These are phyloP conservation scores for Tarenaya hassleriana DNA, from an alignment of 345 rosid species.

Conservation along the genomic window DNA sequence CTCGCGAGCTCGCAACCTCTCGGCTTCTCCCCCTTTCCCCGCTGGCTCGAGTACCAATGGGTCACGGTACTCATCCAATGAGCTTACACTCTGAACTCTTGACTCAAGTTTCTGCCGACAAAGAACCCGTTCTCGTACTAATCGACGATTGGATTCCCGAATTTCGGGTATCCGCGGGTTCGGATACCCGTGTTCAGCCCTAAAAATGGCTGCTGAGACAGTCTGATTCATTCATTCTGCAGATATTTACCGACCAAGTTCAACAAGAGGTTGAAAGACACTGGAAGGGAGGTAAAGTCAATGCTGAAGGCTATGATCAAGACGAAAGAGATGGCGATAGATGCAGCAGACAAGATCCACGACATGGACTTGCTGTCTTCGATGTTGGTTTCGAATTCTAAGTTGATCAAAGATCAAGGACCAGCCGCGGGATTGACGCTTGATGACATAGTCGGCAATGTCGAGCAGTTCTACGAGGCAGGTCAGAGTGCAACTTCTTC, in stretches of 20 bases:
- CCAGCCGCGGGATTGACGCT: not conserved
- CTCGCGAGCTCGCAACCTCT: no score
- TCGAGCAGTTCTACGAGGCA: constrained; percentile 40
- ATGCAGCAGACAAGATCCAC: constrained; percentile 10
- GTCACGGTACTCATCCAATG: no score
- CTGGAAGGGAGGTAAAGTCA: constrained; percentile 6
- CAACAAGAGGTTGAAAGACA: constrained; percentile 20
- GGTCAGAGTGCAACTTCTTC: constrained; percentile 40
- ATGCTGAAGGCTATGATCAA: constrained; percentile 13
- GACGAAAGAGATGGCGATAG: constrained; percentile 15
- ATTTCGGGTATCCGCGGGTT: no score
- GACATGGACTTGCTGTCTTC: constrained; percentile 10
- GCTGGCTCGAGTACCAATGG: no score
- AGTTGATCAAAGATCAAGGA: constrained; percentile 14
- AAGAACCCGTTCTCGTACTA: no score
- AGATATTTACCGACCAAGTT: constrained; percentile 26
- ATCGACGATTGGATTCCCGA: no score
- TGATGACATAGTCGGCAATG: constrained; percentile 29
- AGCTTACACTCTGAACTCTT: no score
- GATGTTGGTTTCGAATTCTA: not conserved
- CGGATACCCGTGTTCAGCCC: no score
- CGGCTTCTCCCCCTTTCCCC: no score
- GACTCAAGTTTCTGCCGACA: no score
- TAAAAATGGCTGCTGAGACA: no score
- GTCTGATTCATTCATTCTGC: not conserved